These are phyloP conservation scores for Rhododendron vialii DNA, from an alignment of 148 eudicot genomes.

Conservation along the genomic window DNA sequence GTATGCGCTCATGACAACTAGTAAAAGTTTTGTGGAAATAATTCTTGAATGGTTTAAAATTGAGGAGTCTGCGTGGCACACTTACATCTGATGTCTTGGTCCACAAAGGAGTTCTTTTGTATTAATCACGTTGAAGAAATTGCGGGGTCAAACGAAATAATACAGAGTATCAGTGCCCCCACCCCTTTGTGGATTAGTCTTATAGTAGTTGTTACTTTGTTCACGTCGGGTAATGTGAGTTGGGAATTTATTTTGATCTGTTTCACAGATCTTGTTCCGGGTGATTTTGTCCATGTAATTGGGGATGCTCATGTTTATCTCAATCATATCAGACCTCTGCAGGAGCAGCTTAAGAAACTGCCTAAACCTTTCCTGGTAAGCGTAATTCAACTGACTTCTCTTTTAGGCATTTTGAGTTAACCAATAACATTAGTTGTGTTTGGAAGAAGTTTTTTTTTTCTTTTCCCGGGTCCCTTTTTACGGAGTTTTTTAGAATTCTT, in stretches of 20 bases:
- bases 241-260: not conserved
- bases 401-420: not conserved
- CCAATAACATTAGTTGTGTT: not conserved
- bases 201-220: not conserved
- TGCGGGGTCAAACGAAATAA: not conserved
- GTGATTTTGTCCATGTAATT: constrained; percentile 78
- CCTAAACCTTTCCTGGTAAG: constrained; percentile 93
- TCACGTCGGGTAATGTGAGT: not conserved
- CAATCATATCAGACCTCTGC: constrained; percentile 73
- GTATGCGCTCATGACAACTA: constrained; percentile 35
- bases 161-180: not conserved
- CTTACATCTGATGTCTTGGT: not conserved
- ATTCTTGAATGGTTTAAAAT: not conserved
- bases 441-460: not conserved
- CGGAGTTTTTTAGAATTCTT: not conserved
- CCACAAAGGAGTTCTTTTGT: not conserved
- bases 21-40: not conserved
- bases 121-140: not conserved
- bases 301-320: constrained; percentile 91
- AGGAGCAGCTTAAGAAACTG: constrained; percentile 66
- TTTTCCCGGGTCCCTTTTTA: not conserved
- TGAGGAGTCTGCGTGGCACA: not conserved
- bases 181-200: not conserved
- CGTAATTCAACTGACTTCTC: not conserved
- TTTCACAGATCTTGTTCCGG: constrained; percentile 66